Evolutionary conservation across 2,329 filamentous ascomycete species (phyloP).

Genomic region (Epichloe typhina): DNA sequence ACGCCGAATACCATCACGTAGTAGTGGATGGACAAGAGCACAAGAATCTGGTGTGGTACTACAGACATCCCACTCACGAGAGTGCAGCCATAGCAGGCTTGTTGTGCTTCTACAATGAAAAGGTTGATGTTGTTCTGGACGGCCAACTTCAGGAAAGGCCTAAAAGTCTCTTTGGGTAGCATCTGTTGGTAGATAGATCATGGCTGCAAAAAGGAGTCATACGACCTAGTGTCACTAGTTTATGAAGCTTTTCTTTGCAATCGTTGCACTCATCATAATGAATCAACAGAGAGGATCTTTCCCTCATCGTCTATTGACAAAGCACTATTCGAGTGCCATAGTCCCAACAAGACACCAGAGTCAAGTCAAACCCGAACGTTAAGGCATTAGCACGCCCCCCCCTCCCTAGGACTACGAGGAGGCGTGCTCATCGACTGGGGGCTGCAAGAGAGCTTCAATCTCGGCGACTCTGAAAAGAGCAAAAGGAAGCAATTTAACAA

Average conservation of each 20-base stretch:
- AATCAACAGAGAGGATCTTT: too few relatives aligned
- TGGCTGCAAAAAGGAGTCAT: background rate
- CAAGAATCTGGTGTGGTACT: slow-evolving; percentile 50
- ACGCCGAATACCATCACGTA: slow-evolving; percentile 48
- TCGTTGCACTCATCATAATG: background rate
- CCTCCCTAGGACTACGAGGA: too few relatives aligned
- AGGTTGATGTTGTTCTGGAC: slow-evolving; percentile 48
- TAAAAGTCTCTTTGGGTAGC: slow-evolving; percentile 1
- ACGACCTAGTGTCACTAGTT: background rate
- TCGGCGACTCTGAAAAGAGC: too few relatives aligned
- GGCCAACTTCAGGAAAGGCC: slow-evolving; percentile 19
- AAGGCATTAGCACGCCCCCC: too few relatives aligned
- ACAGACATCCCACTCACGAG: slow-evolving; percentile 42
- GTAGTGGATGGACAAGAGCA: slow-evolving; percentile 29
- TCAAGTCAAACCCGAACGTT: too few relatives aligned
- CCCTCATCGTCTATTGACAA: too few relatives aligned
- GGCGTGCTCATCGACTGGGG: too few relatives aligned
- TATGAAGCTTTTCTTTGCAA: background rate
- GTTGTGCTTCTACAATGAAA: slow-evolving; percentile 56
- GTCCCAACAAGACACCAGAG: too few relatives aligned
- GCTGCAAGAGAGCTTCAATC: too few relatives aligned
- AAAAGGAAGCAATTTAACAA: too few relatives aligned
- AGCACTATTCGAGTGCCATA: too few relatives aligned
- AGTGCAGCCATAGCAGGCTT: slow-evolving; percentile 39
- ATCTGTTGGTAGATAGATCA: background rate